Evolutionary conservation across 257 asterid genomes (phyloP).

Genomic region (Dorcoceras hygrometricum): DNA sequence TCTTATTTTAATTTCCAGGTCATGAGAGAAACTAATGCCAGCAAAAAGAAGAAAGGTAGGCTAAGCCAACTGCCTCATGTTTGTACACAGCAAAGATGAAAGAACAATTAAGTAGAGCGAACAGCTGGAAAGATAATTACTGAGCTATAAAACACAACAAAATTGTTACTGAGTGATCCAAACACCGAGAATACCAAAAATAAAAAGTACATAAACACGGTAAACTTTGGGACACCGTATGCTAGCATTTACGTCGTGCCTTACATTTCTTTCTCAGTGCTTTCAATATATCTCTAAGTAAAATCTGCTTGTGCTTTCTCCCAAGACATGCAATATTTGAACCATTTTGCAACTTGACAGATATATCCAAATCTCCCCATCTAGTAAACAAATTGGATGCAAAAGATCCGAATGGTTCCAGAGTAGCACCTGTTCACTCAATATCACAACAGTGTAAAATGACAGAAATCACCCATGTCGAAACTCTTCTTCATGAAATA

Average conservation of each 20-base stretch:
- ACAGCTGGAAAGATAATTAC: constrained; percentile 1
- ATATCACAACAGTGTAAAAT: constrained; percentile 14
- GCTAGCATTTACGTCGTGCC: constrained; percentile 16
- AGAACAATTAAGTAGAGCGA: constrained; percentile 16
- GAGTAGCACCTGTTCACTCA: constrained; percentile 80
- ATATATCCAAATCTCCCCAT: constrained; percentile 96
- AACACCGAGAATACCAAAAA: not conserved
- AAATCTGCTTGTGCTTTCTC: constrained; percentile 65
- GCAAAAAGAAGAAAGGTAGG: not conserved
- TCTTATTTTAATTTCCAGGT: too few species aligned
- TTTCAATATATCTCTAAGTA: constrained; percentile 50
- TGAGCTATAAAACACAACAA: constrained; percentile 6
- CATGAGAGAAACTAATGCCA: not conserved
- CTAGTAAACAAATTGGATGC: constrained; percentile 85
- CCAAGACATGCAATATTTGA: constrained; percentile 59
- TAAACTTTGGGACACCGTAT: not conserved
- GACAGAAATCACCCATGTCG: constrained; percentile 20
- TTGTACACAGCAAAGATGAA: constrained; percentile 4
- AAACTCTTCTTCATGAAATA: not conserved
- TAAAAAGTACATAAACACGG: not conserved
- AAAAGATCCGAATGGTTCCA: constrained; percentile 95
- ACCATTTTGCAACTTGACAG: constrained; percentile 72
- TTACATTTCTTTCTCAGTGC: constrained; percentile 70
- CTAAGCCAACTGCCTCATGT: not conserved
- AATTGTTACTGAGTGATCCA: constrained; percentile 1